A percentile compares a stretch with the other conserved stretches of the same genome.
Evolutionary conservation across 2,329 filamentous ascomycete genomes (phyloP).

Genomic region (Alternaria brassicicola): DNA sequence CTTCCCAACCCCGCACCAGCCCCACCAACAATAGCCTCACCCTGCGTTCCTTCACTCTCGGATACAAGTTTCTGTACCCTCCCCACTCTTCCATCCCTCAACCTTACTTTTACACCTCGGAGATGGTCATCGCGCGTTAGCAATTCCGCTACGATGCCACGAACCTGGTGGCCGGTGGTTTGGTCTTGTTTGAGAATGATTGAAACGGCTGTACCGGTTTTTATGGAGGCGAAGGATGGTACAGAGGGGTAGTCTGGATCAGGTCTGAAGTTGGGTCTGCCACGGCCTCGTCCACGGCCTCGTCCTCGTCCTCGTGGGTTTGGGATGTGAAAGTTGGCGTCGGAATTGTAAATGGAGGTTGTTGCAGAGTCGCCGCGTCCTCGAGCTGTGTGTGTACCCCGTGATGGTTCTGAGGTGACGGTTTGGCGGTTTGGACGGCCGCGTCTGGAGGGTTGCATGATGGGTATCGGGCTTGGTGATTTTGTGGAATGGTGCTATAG

Average conservation of each 20-base stretch:
- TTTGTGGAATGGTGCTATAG: not conserved
- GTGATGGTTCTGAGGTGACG: slow-evolving; percentile 14
- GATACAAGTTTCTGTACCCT: slow-evolving; percentile 69
- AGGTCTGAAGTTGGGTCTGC: slow-evolving; percentile 1
- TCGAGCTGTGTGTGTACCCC: not conserved
- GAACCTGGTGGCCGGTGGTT: slow-evolving; percentile 72
- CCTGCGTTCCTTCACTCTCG: slow-evolving; percentile 26
- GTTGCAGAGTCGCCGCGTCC: slow-evolving; percentile 2
- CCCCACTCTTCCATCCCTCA: slow-evolving; percentile 73
- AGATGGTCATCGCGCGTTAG: slow-evolving; percentile 77
- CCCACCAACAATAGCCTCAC: slow-evolving; percentile 37
- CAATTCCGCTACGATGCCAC: slow-evolving; percentile 69
- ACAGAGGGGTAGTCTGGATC: slow-evolving; percentile 26
- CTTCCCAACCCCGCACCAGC: slow-evolving; percentile 31
- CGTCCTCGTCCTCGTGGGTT: slow-evolving; percentile 6
- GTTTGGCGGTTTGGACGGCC: slow-evolving; percentile 39
- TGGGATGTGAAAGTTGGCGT: not conserved
- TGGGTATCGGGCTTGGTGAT: not conserved
- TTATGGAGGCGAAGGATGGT: slow-evolving; percentile 47
- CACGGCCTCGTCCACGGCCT: slow-evolving; percentile 13
- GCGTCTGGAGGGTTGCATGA: slow-evolving; percentile 19
- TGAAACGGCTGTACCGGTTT: slow-evolving; percentile 68
- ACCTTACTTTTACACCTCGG: slow-evolving; percentile 77
- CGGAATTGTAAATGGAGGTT: not conserved
- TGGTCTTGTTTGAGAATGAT: slow-evolving; percentile 80